Conservation (phyloP, 1,284 basidiomycete species). For the Heliocybe sulcata region DNA sequence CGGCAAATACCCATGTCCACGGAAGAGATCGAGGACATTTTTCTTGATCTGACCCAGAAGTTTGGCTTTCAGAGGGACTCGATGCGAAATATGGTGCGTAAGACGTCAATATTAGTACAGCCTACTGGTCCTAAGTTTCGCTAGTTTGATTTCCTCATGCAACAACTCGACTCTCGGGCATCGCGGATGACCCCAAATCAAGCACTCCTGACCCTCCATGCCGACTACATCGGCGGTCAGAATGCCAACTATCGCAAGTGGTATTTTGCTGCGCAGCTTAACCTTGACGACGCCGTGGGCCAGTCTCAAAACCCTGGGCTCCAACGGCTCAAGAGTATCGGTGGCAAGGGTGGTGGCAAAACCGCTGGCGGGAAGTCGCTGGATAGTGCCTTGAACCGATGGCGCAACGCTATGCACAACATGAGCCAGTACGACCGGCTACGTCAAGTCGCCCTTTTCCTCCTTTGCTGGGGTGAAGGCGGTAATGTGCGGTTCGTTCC, state of each 20-base stretch:
- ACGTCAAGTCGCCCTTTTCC: constrained; percentile 91
- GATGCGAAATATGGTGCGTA: constrained; percentile 81
- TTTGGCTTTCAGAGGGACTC: constrained; percentile 97
- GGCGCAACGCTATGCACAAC: constrained; percentile 98
- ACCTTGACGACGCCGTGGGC: constrained; percentile 97
- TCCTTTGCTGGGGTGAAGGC: constrained; percentile 98
- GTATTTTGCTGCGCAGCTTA: constrained; percentile 99
- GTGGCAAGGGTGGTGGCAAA: constrained; percentile 46
- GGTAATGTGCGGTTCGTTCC: constrained; percentile 97
- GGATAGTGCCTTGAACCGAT: constrained; percentile 87
- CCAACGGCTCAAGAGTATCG: constrained; percentile 82
- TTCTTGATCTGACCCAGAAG: constrained; percentile 97
- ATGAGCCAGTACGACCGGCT: constrained; percentile 99
- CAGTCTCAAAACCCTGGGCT: constrained; percentile 92
- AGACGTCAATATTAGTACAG: neutral
- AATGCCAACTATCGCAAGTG: constrained; percentile 97
- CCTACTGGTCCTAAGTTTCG: neutral
- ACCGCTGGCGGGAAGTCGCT: constrained; percentile 76
- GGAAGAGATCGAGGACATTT: constrained; percentile 99
- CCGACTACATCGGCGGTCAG: constrained; percentile 97
- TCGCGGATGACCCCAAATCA: constrained; percentile 99
- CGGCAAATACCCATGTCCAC: constrained; percentile 95
- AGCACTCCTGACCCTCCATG: constrained; percentile 92
- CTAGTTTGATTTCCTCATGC: constrained; percentile 97
- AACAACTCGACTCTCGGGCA: constrained; percentile 90